A percentile compares a stretch with the other conserved stretches of the same genome.
Evolutionary conservation across 2,329 filamentous ascomycete species (phyloP).

Genomic region (Fusarium gaditjirri): DNA sequence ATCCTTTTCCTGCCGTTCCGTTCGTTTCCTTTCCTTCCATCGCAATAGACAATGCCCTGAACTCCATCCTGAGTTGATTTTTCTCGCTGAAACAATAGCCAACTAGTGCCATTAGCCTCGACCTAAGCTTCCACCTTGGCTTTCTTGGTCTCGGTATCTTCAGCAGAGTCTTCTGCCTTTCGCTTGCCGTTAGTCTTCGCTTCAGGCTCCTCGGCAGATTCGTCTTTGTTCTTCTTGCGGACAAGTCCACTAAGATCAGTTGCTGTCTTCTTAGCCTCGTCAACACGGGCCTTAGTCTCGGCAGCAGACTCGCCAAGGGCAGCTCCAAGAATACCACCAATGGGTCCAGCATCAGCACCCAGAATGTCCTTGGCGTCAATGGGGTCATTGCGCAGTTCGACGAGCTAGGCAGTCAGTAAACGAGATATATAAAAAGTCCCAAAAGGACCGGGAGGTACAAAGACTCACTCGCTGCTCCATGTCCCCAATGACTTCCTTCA

Average conservation of each 20-base stretch:
- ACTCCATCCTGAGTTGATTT: constrained; percentile 22
- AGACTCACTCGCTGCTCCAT: constrained; percentile 77
- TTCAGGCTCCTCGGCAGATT: constrained; percentile 36
- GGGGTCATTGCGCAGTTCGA: constrained; percentile 72
- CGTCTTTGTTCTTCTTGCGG: constrained; percentile 70
- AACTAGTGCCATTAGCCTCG: not conserved
- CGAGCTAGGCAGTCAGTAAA: constrained; percentile 59
- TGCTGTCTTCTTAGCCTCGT: constrained; percentile 78
- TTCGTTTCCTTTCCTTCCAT: not conserved
- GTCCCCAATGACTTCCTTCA: constrained; percentile 81
- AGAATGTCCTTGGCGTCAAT: constrained; percentile 55
- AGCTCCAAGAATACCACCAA: constrained; percentile 71
- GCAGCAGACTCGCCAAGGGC: constrained; percentile 70
- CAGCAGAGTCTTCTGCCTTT: constrained; percentile 48
- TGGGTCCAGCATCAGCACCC: constrained; percentile 55
- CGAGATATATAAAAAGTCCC: not conserved
- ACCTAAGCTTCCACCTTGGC: constrained; percentile 49
- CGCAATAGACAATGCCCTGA: constrained; percentile 19
- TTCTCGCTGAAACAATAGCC: not conserved
- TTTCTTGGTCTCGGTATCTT: constrained; percentile 49
- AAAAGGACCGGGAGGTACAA: constrained; percentile 8
- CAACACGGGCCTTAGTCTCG: constrained; percentile 71
- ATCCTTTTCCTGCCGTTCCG: constrained; percentile 1
- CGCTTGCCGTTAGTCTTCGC: constrained; percentile 54
- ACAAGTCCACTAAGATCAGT: constrained; percentile 80